Base-by-base conservation (phyloP, 2,329 filamentous ascomycete genomes). In the Aspergillus sp. region DNA sequence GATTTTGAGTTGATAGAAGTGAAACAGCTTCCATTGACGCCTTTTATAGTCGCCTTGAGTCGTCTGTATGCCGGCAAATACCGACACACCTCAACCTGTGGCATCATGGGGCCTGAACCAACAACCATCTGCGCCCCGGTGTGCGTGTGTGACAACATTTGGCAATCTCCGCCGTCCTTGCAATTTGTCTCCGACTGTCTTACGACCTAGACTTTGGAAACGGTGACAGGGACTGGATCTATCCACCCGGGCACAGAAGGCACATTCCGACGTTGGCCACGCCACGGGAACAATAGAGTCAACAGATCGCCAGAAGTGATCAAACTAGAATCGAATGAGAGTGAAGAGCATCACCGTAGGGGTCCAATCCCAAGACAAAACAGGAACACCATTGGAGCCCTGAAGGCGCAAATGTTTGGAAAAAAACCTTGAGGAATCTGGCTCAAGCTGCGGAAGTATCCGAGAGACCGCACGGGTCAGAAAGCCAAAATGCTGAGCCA, bases 311-410 rank as follows among this genome's bases (percentile, higher is more conserved):
- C 55, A 36, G 36, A 32, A 42, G 54, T 13, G 48, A 38, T 32
- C 42, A 15, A n/a, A n/a, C 15, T 11, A 6, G 50, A 32, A 5
- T 27, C 59, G 50, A 61, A 57, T 55, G 23, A 54, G n/a, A 51
- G 6, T 19, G 30, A 23, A 51, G 41, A 8, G 1, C 19, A 51
- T 47, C 42, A 21, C 30, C 27, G 56, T n/a, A 11, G n/a, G 25
- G 5, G 21, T 17, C 11, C 27, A 17, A 27, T 38, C 4, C 21
- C 17, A 13, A 50, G 30, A 27, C 41, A 13, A 38, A 25, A 36
- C 10, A 42, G 13, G 15, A 17, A n/a, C n/a, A 38, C 47, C n/a
- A 32, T 17, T n/a, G 30, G 25, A 23, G 27, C 17, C 55, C 15
- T 58, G 42, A 23, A 21, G 17, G 23, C 39, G 23, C 8, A 17